Base-by-base conservation (phyloP, 2,329 filamentous ascomycete genomes). In the Calonectria fujianensis region DNA sequence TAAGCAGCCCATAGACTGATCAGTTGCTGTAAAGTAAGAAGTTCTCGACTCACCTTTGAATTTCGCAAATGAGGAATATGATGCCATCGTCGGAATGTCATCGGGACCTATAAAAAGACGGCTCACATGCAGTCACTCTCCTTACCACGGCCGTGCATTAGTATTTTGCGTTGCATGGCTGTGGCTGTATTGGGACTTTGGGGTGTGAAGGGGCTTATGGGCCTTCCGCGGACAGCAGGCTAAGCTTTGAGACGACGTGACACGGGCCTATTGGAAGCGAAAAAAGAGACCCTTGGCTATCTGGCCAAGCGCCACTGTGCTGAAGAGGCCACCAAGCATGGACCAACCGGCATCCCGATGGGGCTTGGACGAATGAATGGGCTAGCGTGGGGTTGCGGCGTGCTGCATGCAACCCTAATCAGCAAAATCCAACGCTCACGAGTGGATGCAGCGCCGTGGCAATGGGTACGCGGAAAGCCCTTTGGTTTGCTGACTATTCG, bases 361-460 rank as follows among this genome's bases (percentile, higher is more conserved):
- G n/a, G n/a, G n/a, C 11, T 24, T 48, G 45, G 45, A 11, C n/a
- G 45, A 24, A 48, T 48, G 16, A 11, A 13, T 24, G 45, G 10
- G 45, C 10, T 13, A 13, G 45, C 45, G n/a, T n/a, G 24, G 24
- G n/a, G n/a, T 24, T 48, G n/a, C 9, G 45, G 45, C 45, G 24
- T 48, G 45, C 35, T 61, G 54, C 32, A 61, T 41, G 57, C 20
- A 35, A 37, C 54, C 32, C 54, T 5, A 59, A 59, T 11, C 29
- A 61, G 57, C 13, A 61, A 39, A 16, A 39, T 9, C 35, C 11
- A 3, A 13, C 35, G 35, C n/a, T 29, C 6, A 13, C 39, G 45
- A 48, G 57, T 61, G 57, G 32, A 20, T 18, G 14, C 24, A 14
- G 57, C 24, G 27, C 35, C 45, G 45, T 48, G 45, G 45, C 35